Conservation (phyloP, 1,139 yeast genomes). For the Scheffersomyces titani region DNA sequence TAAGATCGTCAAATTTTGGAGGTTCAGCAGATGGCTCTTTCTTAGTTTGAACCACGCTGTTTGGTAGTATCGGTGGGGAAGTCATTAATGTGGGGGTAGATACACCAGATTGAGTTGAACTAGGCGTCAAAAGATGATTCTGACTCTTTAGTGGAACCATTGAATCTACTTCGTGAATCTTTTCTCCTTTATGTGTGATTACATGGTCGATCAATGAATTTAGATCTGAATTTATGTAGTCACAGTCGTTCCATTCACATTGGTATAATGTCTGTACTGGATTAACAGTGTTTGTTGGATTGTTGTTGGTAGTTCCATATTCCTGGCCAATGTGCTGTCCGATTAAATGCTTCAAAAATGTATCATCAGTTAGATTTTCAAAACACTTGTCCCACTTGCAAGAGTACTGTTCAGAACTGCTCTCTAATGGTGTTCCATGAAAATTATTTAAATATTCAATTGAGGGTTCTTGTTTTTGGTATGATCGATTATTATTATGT, state of each 20-base stretch:
- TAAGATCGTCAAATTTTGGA: conserved; percentile 7
- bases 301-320: conserved; percentile 7
- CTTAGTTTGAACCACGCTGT: neutral
- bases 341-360: conserved; percentile 57
- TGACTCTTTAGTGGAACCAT: conserved; percentile 9
- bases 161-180: neutral
- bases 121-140: conserved; percentile 16
- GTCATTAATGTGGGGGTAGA: conserved; percentile 11
- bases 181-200: conserved; percentile 44
- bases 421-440: neutral
- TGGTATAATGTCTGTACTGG: conserved; percentile 25
- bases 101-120: conserved; percentile 11
- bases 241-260: conserved; percentile 79
- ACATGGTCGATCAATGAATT: conserved; percentile 61
- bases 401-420: conserved; percentile 12
- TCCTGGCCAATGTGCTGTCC: conserved; percentile 53
- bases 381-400: conserved; percentile 65
- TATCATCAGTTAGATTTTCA: conserved; percentile 39
- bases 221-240: conserved; percentile 52
- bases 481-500: neutral
- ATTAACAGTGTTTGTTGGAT: conserved; percentile 7
- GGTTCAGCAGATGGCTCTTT: neutral
- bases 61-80: conserved; percentile 1
- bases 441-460: neutral
- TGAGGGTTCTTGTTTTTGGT: neutral